A percentile compares a stretch with the other conserved stretches of the same genome.
phyloP scores from a whole-genome alignment of 164 flowering plant genomes.

The Tinospora cordifolia region DNA sequence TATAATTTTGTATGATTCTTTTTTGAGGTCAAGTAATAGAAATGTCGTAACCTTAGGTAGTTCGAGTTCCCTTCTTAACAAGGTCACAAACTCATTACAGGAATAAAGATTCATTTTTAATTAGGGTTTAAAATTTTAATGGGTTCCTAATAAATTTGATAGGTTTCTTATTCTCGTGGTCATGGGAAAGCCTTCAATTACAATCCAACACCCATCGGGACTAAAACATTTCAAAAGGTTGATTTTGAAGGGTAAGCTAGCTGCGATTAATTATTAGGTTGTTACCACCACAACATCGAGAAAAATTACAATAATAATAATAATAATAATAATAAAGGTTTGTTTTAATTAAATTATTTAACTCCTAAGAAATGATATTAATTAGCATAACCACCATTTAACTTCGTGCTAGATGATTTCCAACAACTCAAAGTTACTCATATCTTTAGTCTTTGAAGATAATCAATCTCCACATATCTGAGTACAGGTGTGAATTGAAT shows the following conservation, averaged over 20 bases:
- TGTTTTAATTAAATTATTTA: not conserved
- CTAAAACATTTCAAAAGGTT: not conserved
- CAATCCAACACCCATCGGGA: not conserved
- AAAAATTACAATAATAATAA: not conserved
- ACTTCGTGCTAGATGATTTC: not conserved
- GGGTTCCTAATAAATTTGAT: too few species aligned
- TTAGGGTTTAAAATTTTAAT: too few species aligned
- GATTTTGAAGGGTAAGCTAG: not conserved
- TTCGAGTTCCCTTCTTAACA: too few species aligned
- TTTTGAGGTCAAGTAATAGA: too few species aligned
- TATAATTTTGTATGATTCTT: too few species aligned
- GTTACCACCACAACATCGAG: not conserved
- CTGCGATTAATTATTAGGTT: slow-evolving; percentile 1
- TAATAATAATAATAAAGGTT: not conserved
- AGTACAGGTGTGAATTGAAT: not conserved
- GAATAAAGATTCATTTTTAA: too few species aligned
- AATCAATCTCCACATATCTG: too few species aligned
- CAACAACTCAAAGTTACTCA: not conserved
- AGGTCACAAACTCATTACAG: too few species aligned
- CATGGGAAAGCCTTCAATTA: not conserved
- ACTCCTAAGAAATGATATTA: not conserved
- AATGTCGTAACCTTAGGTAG: too few species aligned
- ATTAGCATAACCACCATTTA: not conserved
- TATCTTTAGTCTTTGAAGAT: too few species aligned
- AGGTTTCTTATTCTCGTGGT: too few species aligned